These are phyloP conservation scores for Hypocreales sp. DNA, from an alignment of 2,329 filamentous ascomycete genomes.

Conservation along the genomic window DNA sequence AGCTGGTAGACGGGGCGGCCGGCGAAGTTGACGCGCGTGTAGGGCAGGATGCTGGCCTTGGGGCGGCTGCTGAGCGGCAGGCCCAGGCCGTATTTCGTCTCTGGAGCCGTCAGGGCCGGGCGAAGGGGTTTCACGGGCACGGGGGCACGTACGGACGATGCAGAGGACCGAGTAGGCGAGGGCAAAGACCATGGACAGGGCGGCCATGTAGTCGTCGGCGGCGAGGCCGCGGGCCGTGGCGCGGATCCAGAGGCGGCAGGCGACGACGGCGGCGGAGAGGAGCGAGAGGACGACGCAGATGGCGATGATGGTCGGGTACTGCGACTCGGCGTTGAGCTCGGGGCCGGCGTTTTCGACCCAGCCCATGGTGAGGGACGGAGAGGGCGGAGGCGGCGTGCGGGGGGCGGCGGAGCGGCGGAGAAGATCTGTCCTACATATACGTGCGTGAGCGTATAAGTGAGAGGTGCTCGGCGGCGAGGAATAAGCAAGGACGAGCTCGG, in stretches of 20 bases:
- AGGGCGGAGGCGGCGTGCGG: too few species aligned
- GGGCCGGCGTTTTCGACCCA: slow-evolving; percentile 35
- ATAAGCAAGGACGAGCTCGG: too few species aligned
- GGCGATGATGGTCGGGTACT: slow-evolving; percentile 31
- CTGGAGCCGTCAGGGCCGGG: slow-evolving; percentile 11
- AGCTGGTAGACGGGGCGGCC: slow-evolving; percentile 38
- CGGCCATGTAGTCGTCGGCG: slow-evolving; percentile 28
- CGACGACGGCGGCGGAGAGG: slow-evolving; percentile 25
- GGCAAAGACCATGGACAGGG: slow-evolving; percentile 26
- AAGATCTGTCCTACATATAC: too few species aligned
- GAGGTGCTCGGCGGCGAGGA: background rate
- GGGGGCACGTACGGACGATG: slow-evolving; percentile 26
- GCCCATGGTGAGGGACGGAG: slow-evolving; percentile 19
- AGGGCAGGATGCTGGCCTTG: slow-evolving; percentile 23
- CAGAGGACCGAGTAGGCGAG: slow-evolving; percentile 32
- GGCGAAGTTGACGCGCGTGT: slow-evolving; percentile 34
- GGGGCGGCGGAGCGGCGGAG: background rate
- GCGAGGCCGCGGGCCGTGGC: slow-evolving; percentile 25
- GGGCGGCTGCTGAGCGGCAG: slow-evolving; percentile 28
- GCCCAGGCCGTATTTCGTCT: slow-evolving; percentile 37
- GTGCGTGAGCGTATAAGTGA: too few species aligned
- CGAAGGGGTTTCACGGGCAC: too few species aligned
- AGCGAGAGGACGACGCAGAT: slow-evolving; percentile 28
- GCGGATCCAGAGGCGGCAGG: slow-evolving; percentile 25
- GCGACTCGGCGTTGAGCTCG: slow-evolving; percentile 27